Conservation (phyloP, 2,329 filamentous ascomycete species). For the Pyrenochaeta sp. region DNA sequence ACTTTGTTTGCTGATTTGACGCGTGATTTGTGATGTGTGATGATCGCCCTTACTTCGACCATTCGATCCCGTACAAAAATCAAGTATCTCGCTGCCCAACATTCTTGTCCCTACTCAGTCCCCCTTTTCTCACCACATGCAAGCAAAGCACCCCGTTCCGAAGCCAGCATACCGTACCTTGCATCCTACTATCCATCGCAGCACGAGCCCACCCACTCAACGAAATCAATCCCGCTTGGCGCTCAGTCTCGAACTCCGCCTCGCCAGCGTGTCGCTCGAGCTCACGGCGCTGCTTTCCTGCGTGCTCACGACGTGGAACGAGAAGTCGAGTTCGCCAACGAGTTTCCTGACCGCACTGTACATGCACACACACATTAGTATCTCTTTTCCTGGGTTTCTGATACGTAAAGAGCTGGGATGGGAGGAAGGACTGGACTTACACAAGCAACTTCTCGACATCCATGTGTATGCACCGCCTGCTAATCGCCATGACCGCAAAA, state of each 20-base stretch:
- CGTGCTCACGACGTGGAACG: slow-evolving; percentile 63
- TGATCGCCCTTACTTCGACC: too few species aligned
- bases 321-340: slow-evolving; percentile 79
- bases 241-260: slow-evolving; percentile 8
- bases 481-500: slow-evolving; percentile 78
- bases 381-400: neutral
- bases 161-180: too few species aligned
- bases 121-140: too few species aligned
- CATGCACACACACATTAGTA: neutral
- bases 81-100: too few species aligned
- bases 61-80: too few species aligned
- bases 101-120: too few species aligned
- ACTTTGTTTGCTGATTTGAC: too few species aligned
- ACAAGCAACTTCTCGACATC: slow-evolving; percentile 70
- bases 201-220: too few species aligned
- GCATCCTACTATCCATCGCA: too few species aligned
- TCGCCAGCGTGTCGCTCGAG: slow-evolving; percentile 20
- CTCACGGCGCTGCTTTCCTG: slow-evolving; percentile 3
- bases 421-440: slow-evolving; percentile 23
- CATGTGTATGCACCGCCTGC: slow-evolving; percentile 71
- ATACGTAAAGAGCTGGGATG: neutral
- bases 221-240: neutral
- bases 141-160: too few species aligned
- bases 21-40: too few species aligned
- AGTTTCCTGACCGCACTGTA: slow-evolving; percentile 65